These are phyloP conservation scores for Alternaria metachromatica DNA, from an alignment of 2,329 filamentous ascomycete species.

Conservation along the genomic window DNA sequence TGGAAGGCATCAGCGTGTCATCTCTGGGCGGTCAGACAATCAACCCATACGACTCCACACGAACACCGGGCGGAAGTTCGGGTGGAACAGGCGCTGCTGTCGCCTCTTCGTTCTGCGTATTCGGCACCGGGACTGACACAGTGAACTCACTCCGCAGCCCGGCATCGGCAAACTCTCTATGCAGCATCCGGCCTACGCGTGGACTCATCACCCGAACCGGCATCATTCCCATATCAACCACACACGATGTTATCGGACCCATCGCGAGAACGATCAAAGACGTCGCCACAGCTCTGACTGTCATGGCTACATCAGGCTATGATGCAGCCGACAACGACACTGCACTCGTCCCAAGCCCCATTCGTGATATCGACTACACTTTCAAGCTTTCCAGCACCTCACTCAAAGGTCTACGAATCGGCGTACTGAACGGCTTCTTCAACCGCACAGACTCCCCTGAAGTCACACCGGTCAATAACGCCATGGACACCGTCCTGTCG, in stretches of 20 bases:
- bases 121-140: conserved; percentile 66
- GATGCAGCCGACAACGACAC: conserved; percentile 62
- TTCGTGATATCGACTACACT: conserved; percentile 57
- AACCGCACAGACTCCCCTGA: conserved; percentile 60
- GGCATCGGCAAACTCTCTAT: conserved; percentile 66
- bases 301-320: conserved; percentile 61
- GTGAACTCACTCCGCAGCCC: conserved; percentile 67
- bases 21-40: conserved; percentile 69
- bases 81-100: conserved; percentile 69
- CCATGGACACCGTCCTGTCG: conserved; percentile 57
- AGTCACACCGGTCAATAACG: conserved; percentile 63
- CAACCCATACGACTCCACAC: conserved; percentile 69
- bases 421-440: conserved; percentile 64
- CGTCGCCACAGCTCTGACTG: conserved; percentile 58
- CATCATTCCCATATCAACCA: conserved; percentile 63
- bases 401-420: conserved; percentile 55
- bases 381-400: conserved; percentile 44
- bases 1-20: conserved; percentile 69
- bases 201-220: conserved; percentile 60
- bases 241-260: conserved; percentile 64
- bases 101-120: conserved; percentile 63
- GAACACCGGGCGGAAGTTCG: conserved; percentile 71
- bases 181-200: conserved; percentile 64
- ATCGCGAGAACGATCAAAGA: conserved; percentile 61
- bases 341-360: conserved; percentile 53